Evolutionary conservation across 257 asterid genomes (phyloP).

Genomic region (Nicotiana attenuata): DNA sequence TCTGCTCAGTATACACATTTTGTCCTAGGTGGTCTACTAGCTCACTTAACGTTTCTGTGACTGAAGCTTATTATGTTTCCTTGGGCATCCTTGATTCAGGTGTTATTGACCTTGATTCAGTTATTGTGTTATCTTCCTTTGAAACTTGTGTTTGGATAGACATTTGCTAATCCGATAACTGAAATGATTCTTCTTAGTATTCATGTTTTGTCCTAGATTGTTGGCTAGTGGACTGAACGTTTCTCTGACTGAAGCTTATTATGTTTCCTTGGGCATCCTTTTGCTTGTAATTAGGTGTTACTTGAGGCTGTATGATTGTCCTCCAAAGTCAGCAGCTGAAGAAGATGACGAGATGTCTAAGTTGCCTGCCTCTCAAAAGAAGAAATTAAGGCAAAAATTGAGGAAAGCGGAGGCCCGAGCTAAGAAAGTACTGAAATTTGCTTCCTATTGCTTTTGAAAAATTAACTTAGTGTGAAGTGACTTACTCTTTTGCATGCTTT

Average conservation of each 20-base stretch:
- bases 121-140: too few species aligned
- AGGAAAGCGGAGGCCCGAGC: slow-evolving; percentile 98
- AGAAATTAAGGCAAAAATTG: slow-evolving; percentile 89
- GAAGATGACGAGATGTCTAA: slow-evolving; percentile 84
- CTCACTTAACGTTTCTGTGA: not conserved
- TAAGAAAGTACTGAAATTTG: slow-evolving; percentile 56
- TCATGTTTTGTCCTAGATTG: not conserved
- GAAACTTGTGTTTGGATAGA: too few species aligned
- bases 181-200: not conserved
- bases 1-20: not conserved
- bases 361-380: slow-evolving; percentile 84
- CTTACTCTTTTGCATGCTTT: slow-evolving; percentile 8
- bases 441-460: slow-evolving; percentile 14
- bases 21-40: not conserved
- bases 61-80: slow-evolving; percentile 4
- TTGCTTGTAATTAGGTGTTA: slow-evolving; percentile 63
- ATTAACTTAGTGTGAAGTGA: slow-evolving; percentile 7
- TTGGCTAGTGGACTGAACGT: not conserved
- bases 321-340: slow-evolving; percentile 72
- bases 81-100: not conserved
- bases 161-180: not conserved
- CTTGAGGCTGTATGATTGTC: slow-evolving; percentile 82
- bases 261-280: slow-evolving; percentile 8
- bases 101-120: too few species aligned
- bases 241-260: not conserved